Conservation (phyloP, 768 basidiomycete genomes). For the Suillus sp. region DNA sequence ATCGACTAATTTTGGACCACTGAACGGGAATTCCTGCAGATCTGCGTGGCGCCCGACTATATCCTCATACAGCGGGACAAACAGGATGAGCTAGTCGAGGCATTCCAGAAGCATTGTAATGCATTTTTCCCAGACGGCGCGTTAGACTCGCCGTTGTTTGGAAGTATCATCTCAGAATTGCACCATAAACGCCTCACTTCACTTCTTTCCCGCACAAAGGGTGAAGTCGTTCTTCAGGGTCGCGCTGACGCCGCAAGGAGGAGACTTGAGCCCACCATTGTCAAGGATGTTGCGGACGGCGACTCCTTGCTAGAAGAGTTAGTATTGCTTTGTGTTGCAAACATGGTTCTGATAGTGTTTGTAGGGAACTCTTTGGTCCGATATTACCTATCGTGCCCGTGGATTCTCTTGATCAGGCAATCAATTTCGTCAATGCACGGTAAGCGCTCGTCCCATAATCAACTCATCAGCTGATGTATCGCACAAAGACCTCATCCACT, state of each 20-base stretch:
- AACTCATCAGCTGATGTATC: conserved; percentile 1
- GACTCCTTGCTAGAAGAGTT: conserved; percentile 68
- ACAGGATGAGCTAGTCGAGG: conserved; percentile 49
- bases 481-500: conserved; percentile 56
- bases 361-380: conserved; percentile 76
- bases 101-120: conserved; percentile 44
- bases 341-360: not conserved
- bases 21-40: conserved; percentile 22
- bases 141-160: conserved; percentile 43
- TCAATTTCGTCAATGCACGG: conserved; percentile 56
- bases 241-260: conserved; percentile 38
- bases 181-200: conserved; percentile 59
- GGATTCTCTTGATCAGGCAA: conserved; percentile 54
- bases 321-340: conserved; percentile 17
- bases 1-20: not conserved
- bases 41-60: conserved; percentile 49
- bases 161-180: conserved; percentile 52
- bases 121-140: conserved; percentile 59
- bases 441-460: conserved; percentile 27
- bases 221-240: conserved; percentile 47
- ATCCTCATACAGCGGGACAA: conserved; percentile 41
- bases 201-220: conserved; percentile 56
- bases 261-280: conserved; percentile 61
- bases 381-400: conserved; percentile 65
- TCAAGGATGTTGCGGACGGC: conserved; percentile 51